Percentiles rank a stretch among this genome's conserved stretches.
phyloP scores from a whole-genome alignment of 1,284 basidiomycete genomes.

The Exobasidium cylindrosporum region DNA sequence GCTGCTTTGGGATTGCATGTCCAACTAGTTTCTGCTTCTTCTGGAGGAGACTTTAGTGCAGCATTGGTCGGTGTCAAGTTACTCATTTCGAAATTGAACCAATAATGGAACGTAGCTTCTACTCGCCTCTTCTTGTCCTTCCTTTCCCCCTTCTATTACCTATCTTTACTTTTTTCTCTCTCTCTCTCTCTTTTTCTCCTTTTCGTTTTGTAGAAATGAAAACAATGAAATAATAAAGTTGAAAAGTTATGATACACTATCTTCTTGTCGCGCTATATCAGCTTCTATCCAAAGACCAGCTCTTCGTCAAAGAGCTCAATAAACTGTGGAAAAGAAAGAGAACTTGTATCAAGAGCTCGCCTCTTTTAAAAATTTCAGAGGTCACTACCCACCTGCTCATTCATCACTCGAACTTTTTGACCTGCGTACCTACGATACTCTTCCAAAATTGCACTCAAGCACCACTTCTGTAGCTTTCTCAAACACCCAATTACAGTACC shows the following conservation, averaged over 20 bases:
- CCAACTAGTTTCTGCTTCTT: slow-evolving; percentile 43
- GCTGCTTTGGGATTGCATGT: slow-evolving; percentile 46
- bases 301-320: slow-evolving; percentile 62
- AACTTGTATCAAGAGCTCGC: no score
- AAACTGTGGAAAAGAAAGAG: slow-evolving; percentile 53
- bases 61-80: slow-evolving; percentile 51
- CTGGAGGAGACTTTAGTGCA: slow-evolving; percentile 40
- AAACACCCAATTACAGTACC: slow-evolving; percentile 61
- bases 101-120: neutral
- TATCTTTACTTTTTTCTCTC: neutral
- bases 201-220: neutral
- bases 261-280: neutral
- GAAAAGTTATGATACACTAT: neutral
- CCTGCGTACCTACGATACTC: slow-evolving; percentile 61
- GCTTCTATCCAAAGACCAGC: slow-evolving; percentile 60
- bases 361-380: no score
- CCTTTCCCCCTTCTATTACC: neutral
- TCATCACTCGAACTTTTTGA: slow-evolving; percentile 60
- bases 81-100: slow-evolving; percentile 8
- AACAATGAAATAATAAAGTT: neutral
- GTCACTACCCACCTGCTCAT: slow-evolving; percentile 58
- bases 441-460: slow-evolving; percentile 59
- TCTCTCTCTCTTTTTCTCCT: neutral
- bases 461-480: slow-evolving; percentile 59
- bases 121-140: neutral